Base-by-base conservation (phyloP, 2,329 filamentous ascomycete genomes). In the Hypomyces perniciosus region DNA sequence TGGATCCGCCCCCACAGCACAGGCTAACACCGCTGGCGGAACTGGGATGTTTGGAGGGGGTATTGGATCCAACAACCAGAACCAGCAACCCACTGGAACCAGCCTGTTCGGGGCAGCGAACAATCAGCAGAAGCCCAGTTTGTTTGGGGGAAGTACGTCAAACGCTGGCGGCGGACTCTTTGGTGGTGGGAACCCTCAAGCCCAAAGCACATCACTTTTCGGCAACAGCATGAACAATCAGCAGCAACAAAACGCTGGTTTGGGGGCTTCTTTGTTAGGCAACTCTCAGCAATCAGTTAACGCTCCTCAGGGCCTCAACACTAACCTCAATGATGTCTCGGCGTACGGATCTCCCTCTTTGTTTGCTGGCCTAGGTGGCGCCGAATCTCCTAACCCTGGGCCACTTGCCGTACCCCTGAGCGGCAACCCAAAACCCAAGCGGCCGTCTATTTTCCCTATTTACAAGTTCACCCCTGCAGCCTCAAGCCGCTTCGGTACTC, bases 351-450 rank as follows among this genome's bases (percentile, higher is more conserved):
- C 88, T 48, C 82, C 88, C 42, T 89, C 90, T 1, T 78, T 99
- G 20, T 97, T 97, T 68, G 81, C 84, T 31, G 86, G 84, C 48
- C 73, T 96, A 12, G 76, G 76, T 58, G 77, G 65, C 64, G 83
- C 63, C 70, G 88, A 70, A 72, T 72, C 74, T 48, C 78, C 68
- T 67, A 90, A 90, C 61, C 88, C 90, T 3, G 93, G 93, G 2
- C 93, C 95, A 3, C 78, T 99, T 57, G 93, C 92, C 7, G 97
- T 92, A 1, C 93, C 95, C 0, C 77, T 97, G 9, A 86, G 85
- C 7, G 85, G 84, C 56, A 85, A 83, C 67, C 72, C 74, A 35
- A 92, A 90, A 71, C 78, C 85, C 51, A 88, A 88, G 68, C 87
- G 90, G 65, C 84, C 81, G 57, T 86, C 88, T 8, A 87, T 92